A percentile compares a stretch with the other conserved stretches of the same genome.
Evolutionary conservation across 2,329 filamentous ascomycete species (phyloP).

Genomic region (Talaromyces albobiverticillius): DNA sequence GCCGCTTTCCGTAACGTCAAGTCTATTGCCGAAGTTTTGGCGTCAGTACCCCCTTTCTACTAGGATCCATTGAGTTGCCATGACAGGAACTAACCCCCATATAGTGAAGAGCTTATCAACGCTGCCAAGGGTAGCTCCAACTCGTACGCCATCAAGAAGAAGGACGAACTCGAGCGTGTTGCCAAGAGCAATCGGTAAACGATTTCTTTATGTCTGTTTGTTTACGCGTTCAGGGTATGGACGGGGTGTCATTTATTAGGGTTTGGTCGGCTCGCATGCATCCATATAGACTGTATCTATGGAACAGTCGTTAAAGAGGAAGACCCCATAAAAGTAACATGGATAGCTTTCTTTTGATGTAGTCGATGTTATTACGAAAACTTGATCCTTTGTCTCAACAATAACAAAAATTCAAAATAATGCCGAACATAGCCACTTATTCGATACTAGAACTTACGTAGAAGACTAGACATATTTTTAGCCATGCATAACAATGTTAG

Average conservation of each 20-base stretch:
- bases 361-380: slow-evolving; percentile 43
- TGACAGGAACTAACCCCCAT: slow-evolving; percentile 2
- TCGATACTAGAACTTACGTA: no score
- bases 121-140: slow-evolving; percentile 99
- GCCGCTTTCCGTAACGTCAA: slow-evolving; percentile 99
- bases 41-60: slow-evolving; percentile 31
- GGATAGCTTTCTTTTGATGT: slow-evolving; percentile 39
- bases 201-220: slow-evolving; percentile 35
- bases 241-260: slow-evolving; percentile 25
- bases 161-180: slow-evolving; percentile 99
- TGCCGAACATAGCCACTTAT: neutral
- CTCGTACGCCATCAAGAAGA: slow-evolving; percentile 99
- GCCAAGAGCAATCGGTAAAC: slow-evolving; percentile 99
- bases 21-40: slow-evolving; percentile 98
- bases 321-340: slow-evolving; percentile 38
- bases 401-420: neutral
- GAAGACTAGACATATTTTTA: no score
- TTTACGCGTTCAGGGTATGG: slow-evolving; percentile 41
- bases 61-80: neutral
- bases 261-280: slow-evolving; percentile 41
- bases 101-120: slow-evolving; percentile 94
- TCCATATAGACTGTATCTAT: slow-evolving; percentile 39
- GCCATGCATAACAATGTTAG: no score
- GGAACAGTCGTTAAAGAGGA: slow-evolving; percentile 33
- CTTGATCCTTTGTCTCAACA: slow-evolving; percentile 10